phyloP scores from a whole-genome alignment of 495 filamentous ascomycete genomes.

The Aspergillus conjunctus region DNA sequence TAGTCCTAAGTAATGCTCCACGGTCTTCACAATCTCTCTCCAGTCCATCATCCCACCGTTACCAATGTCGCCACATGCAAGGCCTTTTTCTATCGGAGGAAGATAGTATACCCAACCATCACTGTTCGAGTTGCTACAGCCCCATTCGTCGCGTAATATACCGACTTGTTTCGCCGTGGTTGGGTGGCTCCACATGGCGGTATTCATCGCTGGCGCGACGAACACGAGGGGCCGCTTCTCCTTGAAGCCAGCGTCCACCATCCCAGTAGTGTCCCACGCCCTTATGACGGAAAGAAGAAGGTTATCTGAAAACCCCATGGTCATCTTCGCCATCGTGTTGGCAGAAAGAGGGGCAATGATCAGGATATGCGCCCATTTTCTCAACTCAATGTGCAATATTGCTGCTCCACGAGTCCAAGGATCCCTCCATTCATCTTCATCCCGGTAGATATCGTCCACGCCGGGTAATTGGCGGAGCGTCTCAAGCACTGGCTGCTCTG shows the following conservation, averaged over 20 bases:
- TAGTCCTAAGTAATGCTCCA: slow-evolving; percentile 45
- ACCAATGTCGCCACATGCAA: slow-evolving; percentile 83
- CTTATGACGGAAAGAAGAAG: slow-evolving; percentile 72
- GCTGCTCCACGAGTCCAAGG: slow-evolving; percentile 63
- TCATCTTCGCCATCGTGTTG: slow-evolving; percentile 80
- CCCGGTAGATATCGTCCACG: slow-evolving; percentile 73
- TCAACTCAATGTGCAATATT: slow-evolving; percentile 85
- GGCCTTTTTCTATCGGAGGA: slow-evolving; percentile 64
- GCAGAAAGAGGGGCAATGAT: slow-evolving; percentile 79
- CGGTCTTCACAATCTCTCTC: slow-evolving; percentile 65
- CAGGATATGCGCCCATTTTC: slow-evolving; percentile 78
- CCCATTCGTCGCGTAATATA: slow-evolving; percentile 76
- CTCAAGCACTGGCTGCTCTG: slow-evolving; percentile 66
- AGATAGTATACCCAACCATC: slow-evolving; percentile 78
- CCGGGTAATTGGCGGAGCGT: slow-evolving; percentile 52
- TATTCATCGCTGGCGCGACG: slow-evolving; percentile 73
- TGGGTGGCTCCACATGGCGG: slow-evolving; percentile 88
- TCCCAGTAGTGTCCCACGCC: slow-evolving; percentile 80
- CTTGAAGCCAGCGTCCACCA: slow-evolving; percentile 49
- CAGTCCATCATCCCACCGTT: slow-evolving; percentile 78
- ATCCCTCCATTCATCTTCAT: slow-evolving; percentile 77
- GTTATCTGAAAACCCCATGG: slow-evolving; percentile 65
- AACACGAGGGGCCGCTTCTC: slow-evolving; percentile 34
- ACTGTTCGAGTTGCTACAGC: slow-evolving; percentile 39
- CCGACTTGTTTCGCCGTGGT: slow-evolving; percentile 70